Conservation (phyloP, 495 filamentous ascomycete genomes). For the Cairneyella variabilis region DNA sequence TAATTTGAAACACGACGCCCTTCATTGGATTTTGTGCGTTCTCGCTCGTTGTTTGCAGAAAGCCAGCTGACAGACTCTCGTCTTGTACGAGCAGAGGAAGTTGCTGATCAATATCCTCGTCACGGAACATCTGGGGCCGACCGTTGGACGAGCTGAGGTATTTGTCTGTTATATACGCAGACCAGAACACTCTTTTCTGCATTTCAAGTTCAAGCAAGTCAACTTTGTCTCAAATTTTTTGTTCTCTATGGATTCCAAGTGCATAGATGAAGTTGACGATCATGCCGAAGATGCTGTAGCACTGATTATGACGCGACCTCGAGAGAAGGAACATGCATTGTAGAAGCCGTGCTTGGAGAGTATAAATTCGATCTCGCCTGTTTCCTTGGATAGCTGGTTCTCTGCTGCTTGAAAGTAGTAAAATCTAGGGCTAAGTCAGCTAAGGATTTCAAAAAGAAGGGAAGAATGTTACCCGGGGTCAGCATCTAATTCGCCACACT, state of each 20-base stretch:
- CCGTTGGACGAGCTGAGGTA: constrained; percentile 54
- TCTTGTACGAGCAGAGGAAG: constrained; percentile 49
- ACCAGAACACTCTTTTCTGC: constrained; percentile 54
- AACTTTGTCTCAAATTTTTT: neutral
- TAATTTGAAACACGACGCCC: constrained; percentile 4
- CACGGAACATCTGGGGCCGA: constrained; percentile 46
- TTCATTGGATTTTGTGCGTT: constrained; percentile 37
- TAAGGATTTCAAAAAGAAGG: too few species aligned
- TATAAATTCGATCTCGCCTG: constrained; percentile 27
- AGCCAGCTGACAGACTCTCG: constrained; percentile 42
- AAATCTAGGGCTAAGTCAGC: too few species aligned
- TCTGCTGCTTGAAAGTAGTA: constrained; percentile 32
- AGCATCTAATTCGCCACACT: too few species aligned
- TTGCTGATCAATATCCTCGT: constrained; percentile 51
- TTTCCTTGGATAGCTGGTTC: constrained; percentile 29
- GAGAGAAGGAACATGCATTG: constrained; percentile 36
- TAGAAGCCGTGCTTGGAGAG: constrained; percentile 34
- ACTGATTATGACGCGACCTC: constrained; percentile 34
- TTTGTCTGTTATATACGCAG: constrained; percentile 51
- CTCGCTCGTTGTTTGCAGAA: too few species aligned
- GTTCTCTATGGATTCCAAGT: constrained; percentile 32
- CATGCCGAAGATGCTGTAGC: constrained; percentile 37
- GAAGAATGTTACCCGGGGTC: too few species aligned
- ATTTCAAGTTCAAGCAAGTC: neutral
- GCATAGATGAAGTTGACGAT: constrained; percentile 29